Evolutionary conservation across 352 stramenopile species (phyloP).

Genomic region (Pilasporangium apinafurcum): DNA sequence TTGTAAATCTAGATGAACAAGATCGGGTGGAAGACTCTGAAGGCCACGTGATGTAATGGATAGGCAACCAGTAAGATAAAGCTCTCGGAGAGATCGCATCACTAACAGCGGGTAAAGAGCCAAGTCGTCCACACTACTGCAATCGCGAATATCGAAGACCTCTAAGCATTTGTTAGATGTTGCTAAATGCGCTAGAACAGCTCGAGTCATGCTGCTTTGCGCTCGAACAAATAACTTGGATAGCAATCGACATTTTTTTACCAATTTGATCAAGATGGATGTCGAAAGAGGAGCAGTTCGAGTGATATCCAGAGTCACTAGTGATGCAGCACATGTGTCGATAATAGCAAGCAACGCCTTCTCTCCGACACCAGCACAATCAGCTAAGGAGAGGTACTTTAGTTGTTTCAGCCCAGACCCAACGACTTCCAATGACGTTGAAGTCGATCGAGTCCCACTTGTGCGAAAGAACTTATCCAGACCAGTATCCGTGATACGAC

Average conservation of each 20-base stretch:
- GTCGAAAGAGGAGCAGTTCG: conserved; percentile 14
- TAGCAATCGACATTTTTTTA: conserved; percentile 21
- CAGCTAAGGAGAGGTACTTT: conserved; percentile 13
- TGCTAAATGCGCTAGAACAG: conserved; percentile 39
- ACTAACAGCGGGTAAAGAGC: conserved; percentile 53
- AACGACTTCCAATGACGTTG: not conserved
- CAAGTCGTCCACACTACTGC: conserved; percentile 43
- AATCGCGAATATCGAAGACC: conserved; percentile 53
- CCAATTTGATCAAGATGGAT: conserved; percentile 24
- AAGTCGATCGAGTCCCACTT: conserved; percentile 3
- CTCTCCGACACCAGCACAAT: conserved; percentile 22
- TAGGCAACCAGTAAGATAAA: conserved; percentile 32
- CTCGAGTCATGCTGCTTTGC: conserved; percentile 32
- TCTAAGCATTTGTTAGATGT: conserved; percentile 45
- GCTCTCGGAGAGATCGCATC: conserved; percentile 43
- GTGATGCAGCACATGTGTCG: conserved; percentile 15
- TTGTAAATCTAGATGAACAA: conserved; percentile 31
- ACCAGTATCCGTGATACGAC: conserved; percentile 27
- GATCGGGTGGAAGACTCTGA: conserved; percentile 27
- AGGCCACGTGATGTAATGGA: conserved; percentile 28
- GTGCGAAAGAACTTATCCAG: conserved; percentile 39
- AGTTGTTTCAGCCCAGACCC: conserved; percentile 12
- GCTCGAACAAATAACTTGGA: conserved; percentile 21
- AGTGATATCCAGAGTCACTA: conserved; percentile 30
- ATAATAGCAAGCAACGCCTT: conserved; percentile 22